A percentile compares a stretch with the other conserved stretches of the same genome.
phyloP scores from a whole-genome alignment of 164 flowering plant genomes.

The Magnolia changhungtana region DNA sequence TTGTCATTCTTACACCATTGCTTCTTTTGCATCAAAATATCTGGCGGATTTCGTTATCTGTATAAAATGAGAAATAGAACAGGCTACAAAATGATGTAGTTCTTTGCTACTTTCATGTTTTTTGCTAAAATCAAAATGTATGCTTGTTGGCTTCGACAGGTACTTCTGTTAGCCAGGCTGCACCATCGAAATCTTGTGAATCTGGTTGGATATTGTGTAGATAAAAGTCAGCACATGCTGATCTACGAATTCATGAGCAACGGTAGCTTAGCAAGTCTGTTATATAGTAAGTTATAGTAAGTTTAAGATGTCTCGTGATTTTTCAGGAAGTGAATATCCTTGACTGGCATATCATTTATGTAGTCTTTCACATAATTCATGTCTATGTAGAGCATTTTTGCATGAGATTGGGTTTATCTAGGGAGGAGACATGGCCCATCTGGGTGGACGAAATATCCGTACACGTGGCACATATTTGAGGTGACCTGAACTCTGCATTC shows the following conservation, averaged over 20 bases:
- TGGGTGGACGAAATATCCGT: too few species aligned
- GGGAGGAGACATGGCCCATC: too few species aligned
- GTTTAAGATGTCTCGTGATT: not conserved
- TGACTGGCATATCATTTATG: too few species aligned
- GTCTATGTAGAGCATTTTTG: too few species aligned
- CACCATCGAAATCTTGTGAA: slow-evolving; percentile 98
- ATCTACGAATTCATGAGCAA: slow-evolving; percentile 90
- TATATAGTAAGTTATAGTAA: slow-evolving; percentile 54
- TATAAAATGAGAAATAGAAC: not conserved
- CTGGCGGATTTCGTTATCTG: not conserved
- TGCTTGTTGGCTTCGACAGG: slow-evolving; percentile 42
- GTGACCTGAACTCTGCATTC: too few species aligned
- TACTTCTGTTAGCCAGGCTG: slow-evolving; percentile 73
- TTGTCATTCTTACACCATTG: not conserved
- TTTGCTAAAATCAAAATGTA: not conserved
- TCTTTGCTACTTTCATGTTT: not conserved
- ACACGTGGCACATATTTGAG: too few species aligned
- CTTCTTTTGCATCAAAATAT: not conserved
- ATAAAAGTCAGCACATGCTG: slow-evolving; percentile 84
- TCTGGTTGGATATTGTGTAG: slow-evolving; percentile 93
- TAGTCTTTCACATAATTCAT: too few species aligned
- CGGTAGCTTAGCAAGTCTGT: slow-evolving; percentile 76
- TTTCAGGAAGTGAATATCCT: too few species aligned
- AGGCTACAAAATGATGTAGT: not conserved
- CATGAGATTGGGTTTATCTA: too few species aligned